Evolutionary conservation across 164 flowering plant species (phyloP).

Genomic region (Piper betle): DNA sequence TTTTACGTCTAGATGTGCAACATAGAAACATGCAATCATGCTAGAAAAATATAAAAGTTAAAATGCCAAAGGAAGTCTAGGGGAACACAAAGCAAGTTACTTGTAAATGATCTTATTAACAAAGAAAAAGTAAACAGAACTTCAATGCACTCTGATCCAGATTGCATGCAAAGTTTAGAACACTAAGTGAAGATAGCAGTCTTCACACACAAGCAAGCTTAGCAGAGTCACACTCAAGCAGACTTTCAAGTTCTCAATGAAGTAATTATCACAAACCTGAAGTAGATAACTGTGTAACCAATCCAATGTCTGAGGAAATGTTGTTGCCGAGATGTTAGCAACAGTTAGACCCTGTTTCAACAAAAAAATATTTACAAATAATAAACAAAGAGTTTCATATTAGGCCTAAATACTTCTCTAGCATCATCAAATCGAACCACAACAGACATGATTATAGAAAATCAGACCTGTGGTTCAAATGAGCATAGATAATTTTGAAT

Average conservation of each 20-base stretch:
- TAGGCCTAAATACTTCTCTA: not conserved
- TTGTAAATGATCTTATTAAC: too few species aligned
- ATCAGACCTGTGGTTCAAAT: slow-evolving; percentile 70
- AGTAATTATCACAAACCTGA: slow-evolving; percentile 37
- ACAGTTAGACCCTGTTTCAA: slow-evolving; percentile 67
- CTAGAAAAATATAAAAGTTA: too few species aligned
- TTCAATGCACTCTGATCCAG: too few species aligned
- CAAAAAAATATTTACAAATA: too few species aligned
- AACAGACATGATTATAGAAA: not conserved
- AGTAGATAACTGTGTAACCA: slow-evolving; percentile 88
- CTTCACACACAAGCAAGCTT: not conserved
- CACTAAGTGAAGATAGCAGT: not conserved
- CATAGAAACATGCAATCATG: too few species aligned
- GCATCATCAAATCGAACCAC: not conserved
- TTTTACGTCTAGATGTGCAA: too few species aligned
- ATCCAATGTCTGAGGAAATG: slow-evolving; percentile 94
- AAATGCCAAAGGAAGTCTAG: too few species aligned
- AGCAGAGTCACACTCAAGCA: not conserved
- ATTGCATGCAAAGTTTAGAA: not conserved
- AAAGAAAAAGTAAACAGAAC: too few species aligned
- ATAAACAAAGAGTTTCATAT: too few species aligned
- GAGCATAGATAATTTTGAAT: slow-evolving; percentile 94
- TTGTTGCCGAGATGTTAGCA: slow-evolving; percentile 79
- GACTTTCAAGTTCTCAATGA: not conserved
- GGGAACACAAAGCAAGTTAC: too few species aligned